Conservation (phyloP, 179 eudicot genomes). For the Silene noctiflora region DNA sequence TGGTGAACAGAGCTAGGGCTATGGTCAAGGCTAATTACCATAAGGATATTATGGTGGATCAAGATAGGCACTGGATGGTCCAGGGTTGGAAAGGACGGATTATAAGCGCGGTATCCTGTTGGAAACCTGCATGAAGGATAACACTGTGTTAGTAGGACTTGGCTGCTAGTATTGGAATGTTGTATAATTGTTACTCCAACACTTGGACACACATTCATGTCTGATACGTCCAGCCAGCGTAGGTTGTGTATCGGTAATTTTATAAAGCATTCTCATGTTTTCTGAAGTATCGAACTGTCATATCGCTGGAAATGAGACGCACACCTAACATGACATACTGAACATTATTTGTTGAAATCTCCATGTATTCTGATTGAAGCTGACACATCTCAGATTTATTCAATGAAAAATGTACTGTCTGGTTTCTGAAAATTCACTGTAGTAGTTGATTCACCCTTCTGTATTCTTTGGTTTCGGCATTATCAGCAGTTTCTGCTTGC, state of each 20-base stretch:
- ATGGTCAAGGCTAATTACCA: constrained; percentile 43
- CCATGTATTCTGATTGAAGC: neutral
- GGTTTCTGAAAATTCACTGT: neutral
- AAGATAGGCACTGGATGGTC: constrained; percentile 43
- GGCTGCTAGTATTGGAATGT: neutral
- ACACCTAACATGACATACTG: neutral
- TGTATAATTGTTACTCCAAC: neutral
- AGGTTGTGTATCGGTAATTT: neutral
- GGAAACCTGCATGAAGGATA: constrained; percentile 34
- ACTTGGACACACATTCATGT: neutral
- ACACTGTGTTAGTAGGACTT: neutral
- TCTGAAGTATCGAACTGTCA: neutral
- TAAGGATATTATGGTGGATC: constrained; percentile 49
- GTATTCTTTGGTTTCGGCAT: too few species aligned
- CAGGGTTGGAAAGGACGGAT: constrained; percentile 60
- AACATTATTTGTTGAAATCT: neutral
- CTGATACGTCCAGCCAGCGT: neutral
- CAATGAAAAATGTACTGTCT: neutral
- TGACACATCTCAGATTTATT: neutral
- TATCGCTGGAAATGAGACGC: neutral
- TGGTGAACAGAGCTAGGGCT: constrained; percentile 28
- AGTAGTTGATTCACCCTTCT: neutral
- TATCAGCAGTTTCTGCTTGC: too few species aligned
- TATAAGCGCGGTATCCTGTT: constrained; percentile 42
- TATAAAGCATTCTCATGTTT: neutral